Conservation (phyloP, 2,329 filamentous ascomycete species). For the Phialophora chinensis region DNA sequence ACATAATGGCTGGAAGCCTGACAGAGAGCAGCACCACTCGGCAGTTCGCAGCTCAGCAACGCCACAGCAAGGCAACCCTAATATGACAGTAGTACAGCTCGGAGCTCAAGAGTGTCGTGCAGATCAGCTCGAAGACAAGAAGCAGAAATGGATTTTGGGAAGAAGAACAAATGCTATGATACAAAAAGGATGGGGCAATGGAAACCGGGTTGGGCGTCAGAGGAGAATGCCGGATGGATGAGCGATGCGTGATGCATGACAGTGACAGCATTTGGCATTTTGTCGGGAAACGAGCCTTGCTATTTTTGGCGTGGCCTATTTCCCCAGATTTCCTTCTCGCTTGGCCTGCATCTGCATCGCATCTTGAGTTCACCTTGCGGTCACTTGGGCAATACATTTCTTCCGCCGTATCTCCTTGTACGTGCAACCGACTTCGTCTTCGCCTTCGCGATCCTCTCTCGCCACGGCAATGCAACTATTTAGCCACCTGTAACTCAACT, state of each 20-base stretch:
- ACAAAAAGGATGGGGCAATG: slow-evolving; percentile 13
- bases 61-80: slow-evolving; percentile 9
- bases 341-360: slow-evolving; percentile 4
- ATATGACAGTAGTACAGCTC: neutral
- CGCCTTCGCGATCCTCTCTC: neutral
- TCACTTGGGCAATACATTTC: neutral
- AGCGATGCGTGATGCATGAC: slow-evolving; percentile 11
- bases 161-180: slow-evolving; percentile 4
- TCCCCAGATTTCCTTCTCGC: slow-evolving; percentile 8
- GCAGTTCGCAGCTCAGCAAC: slow-evolving; percentile 3
- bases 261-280: slow-evolving; percentile 12
- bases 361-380: neutral
- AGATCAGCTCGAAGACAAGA: slow-evolving; percentile 6
- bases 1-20: slow-evolving; percentile 25
- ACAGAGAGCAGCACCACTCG: slow-evolving; percentile 11
- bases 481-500: neutral
- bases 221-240: slow-evolving; percentile 1
- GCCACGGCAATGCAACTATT: neutral
- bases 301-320: neutral
- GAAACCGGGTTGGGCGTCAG: slow-evolving; percentile 4
- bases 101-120: slow-evolving; percentile 6
- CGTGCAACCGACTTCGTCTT: neutral
- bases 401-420: neutral
- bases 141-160: neutral
- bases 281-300: neutral